A percentile compares a stretch with the other conserved stretches of the same genome.
phyloP scores from a whole-genome alignment of 352 stramenopile genomes.

The Pythium phragmiticola region DNA sequence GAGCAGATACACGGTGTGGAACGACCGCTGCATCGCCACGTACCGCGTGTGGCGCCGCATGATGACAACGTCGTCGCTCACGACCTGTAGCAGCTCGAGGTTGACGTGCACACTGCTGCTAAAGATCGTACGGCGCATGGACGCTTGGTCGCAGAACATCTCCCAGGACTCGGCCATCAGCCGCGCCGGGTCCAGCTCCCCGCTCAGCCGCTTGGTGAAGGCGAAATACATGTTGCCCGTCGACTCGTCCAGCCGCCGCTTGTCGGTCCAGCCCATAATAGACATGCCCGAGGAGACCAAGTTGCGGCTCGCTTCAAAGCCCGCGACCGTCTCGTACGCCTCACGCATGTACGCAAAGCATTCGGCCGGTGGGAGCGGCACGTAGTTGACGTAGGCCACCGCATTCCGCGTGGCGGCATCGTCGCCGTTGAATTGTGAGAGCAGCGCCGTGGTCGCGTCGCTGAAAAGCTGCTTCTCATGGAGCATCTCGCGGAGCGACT shows the following conservation, averaged over 20 bases:
- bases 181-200: conserved; percentile 29
- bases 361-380: conserved; percentile 25
- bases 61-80: conserved; percentile 51
- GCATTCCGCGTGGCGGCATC: conserved; percentile 27
- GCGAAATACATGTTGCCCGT: conserved; percentile 55
- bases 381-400: conserved; percentile 36
- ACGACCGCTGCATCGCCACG: conserved; percentile 40
- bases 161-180: conserved; percentile 55
- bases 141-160: conserved; percentile 42
- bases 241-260: conserved; percentile 40
- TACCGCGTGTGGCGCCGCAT: conserved; percentile 62
- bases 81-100: conserved; percentile 44
- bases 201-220: conserved; percentile 51
- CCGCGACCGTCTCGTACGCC: conserved; percentile 49
- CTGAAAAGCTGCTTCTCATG: conserved; percentile 55
- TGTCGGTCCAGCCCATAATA: conserved; percentile 30
- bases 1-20: conserved; percentile 73
- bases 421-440: conserved; percentile 31
- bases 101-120: conserved; percentile 40
- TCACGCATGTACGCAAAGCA: conserved; percentile 57
- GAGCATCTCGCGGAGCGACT: conserved; percentile 46
- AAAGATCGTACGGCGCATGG: conserved; percentile 58
- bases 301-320: conserved; percentile 41
- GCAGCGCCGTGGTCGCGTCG: conserved; percentile 38
- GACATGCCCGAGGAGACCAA: conserved; percentile 49